These are phyloP conservation scores for Schizopora paradoxa DNA, from an alignment of 1,284 basidiomycete genomes.

Conservation along the genomic window DNA sequence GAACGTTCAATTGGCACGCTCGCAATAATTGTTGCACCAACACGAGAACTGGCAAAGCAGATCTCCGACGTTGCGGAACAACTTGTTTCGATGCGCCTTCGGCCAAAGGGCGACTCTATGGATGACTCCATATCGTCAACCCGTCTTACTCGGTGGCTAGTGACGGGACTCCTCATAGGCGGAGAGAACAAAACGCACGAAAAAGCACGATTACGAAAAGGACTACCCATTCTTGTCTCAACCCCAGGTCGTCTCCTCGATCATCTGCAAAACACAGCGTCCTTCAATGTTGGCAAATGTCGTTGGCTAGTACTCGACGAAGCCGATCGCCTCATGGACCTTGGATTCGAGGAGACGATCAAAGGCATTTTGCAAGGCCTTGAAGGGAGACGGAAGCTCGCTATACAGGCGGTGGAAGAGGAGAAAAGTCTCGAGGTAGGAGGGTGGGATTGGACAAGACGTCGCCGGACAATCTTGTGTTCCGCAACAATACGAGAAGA, in stretches of 20 bases:
- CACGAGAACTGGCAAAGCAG: slow-evolving; percentile 92
- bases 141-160: slow-evolving; percentile 86
- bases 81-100: slow-evolving; percentile 69
- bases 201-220: slow-evolving; percentile 67
- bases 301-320: slow-evolving; percentile 97
- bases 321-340: slow-evolving; percentile 84
- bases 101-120: slow-evolving; percentile 49
- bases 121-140: slow-evolving; percentile 41
- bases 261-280: slow-evolving; percentile 78
- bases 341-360: slow-evolving; percentile 58
- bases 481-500: slow-evolving; percentile 95
- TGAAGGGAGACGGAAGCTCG: slow-evolving; percentile 73
- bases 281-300: slow-evolving; percentile 89
- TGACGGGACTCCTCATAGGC: slow-evolving; percentile 87
- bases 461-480: slow-evolving; percentile 84
- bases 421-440: slow-evolving; percentile 69
- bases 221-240: slow-evolving; percentile 67
- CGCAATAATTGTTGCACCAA: slow-evolving; percentile 92
- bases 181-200: slow-evolving; percentile 70
- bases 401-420: slow-evolving; percentile 66
- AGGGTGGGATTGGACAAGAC: slow-evolving; percentile 81
- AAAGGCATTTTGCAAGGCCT: slow-evolving; percentile 83
- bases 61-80: slow-evolving; percentile 71
- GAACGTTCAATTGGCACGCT: slow-evolving; percentile 86
- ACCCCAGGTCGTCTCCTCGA: slow-evolving; percentile 70